Evolutionary conservation across 2,329 filamentous ascomycete species (phyloP).

Genomic region (Dendryphion nanum): DNA sequence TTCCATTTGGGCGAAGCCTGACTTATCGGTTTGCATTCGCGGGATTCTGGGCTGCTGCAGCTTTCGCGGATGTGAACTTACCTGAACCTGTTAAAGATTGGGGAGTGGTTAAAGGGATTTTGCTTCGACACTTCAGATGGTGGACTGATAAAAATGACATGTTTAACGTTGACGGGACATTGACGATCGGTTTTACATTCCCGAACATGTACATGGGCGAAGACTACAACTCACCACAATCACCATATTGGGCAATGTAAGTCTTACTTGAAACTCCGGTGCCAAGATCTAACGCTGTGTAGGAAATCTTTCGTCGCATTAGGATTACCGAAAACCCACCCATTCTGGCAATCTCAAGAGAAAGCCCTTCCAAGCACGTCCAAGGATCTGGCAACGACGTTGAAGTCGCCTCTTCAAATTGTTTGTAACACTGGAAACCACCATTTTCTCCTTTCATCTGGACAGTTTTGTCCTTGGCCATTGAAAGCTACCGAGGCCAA

Average conservation of each 20-base stretch:
- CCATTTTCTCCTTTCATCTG: constrained; percentile 30
- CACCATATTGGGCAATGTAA: constrained; percentile 52
- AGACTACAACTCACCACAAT: constrained; percentile 59
- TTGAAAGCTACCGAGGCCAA: constrained; percentile 37
- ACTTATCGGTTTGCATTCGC: constrained; percentile 54
- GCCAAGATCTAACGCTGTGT: not conserved
- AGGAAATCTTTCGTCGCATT: constrained; percentile 49
- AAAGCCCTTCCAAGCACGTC: constrained; percentile 27
- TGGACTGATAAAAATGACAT: constrained; percentile 46
- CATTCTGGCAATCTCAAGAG: constrained; percentile 50
- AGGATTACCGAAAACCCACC: constrained; percentile 33
- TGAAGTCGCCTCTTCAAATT: constrained; percentile 45
- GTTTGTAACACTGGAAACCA: constrained; percentile 41
- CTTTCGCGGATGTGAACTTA: constrained; percentile 44
- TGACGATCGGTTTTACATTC: constrained; percentile 49
- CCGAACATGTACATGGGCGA: constrained; percentile 57
- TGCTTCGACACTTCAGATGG: constrained; percentile 52
- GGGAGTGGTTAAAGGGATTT: constrained; percentile 49
- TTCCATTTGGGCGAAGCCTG: constrained; percentile 53
- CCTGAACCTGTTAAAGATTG: constrained; percentile 38
- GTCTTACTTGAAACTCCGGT: not conserved
- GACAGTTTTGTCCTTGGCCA: constrained; percentile 37
- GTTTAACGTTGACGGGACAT: constrained; percentile 50
- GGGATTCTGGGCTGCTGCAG: constrained; percentile 50
- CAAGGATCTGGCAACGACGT: constrained; percentile 1